Conservation (phyloP, 306 rosid species). For the Pyrus pyrifolia region DNA sequence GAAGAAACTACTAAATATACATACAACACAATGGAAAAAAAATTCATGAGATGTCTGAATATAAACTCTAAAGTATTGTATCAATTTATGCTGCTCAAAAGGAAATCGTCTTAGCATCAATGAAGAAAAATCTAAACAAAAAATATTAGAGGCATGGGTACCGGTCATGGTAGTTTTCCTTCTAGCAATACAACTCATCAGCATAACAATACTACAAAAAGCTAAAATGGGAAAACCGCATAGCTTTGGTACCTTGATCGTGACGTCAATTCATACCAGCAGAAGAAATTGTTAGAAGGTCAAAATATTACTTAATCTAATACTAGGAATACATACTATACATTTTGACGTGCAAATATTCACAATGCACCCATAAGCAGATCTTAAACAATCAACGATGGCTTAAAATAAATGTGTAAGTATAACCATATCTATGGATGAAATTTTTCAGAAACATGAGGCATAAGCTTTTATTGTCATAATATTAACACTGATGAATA, state of each 20-base stretch:
- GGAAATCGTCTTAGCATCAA: background rate
- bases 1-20: background rate
- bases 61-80: background rate
- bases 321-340: background rate
- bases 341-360: background rate
- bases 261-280: background rate
- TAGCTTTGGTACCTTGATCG: background rate
- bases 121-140: background rate
- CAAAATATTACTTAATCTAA: background rate
- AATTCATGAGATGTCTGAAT: background rate
- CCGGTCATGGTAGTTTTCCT: background rate
- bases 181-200: background rate
- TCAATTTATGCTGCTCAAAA: background rate
- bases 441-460: background rate
- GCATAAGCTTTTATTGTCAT: background rate
- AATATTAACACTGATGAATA: background rate
- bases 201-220: background rate
- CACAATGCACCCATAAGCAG: background rate
- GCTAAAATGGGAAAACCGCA: background rate
- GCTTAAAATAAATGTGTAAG: background rate
- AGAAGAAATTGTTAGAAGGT: background rate
- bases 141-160: background rate
- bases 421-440: background rate
- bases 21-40: background rate
- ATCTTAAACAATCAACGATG: background rate